phyloP scores from a whole-genome alignment of 2,329 filamentous ascomycete genomes.

The Sporothrix luriei region DNA sequence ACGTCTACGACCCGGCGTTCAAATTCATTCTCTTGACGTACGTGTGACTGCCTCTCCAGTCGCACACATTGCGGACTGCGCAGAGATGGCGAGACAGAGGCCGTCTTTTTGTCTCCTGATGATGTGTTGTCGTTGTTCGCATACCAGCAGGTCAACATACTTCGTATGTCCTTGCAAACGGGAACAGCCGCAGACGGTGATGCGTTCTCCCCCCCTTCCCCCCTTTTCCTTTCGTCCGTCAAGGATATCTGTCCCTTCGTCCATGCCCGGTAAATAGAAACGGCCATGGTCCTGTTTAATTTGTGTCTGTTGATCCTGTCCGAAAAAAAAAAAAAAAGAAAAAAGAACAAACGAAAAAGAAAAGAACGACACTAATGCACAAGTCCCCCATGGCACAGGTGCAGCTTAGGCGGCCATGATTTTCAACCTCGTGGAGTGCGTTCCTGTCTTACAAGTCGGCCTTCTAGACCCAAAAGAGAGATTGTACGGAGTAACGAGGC shows the following conservation, averaged over 20 bases:
- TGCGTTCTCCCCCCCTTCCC: neutral
- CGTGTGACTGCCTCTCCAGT: neutral
- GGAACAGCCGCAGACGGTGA: neutral
- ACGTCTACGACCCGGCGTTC: too few species aligned
- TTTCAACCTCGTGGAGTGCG: neutral
- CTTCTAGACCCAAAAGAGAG: conserved; percentile 19
- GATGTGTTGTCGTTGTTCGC: neutral
- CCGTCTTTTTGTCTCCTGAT: neutral
- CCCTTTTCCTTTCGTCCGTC: neutral
- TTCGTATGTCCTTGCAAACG: neutral
- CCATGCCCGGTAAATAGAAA: neutral
- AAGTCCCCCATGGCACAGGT: conserved; percentile 2
- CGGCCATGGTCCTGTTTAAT: neutral
- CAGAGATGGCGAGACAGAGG: neutral
- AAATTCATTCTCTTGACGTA: too few species aligned
- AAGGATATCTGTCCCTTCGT: neutral
- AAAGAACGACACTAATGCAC: neutral
- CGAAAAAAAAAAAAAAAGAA: too few species aligned
- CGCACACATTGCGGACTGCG: neutral
- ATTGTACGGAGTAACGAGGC: neutral
- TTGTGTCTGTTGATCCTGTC: conserved; percentile 6
- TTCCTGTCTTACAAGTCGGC: neutral
- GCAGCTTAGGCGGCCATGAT: neutral
- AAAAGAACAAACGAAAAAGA: too few species aligned
- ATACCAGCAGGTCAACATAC: neutral